Evolutionary conservation across 371 early-diverging fungal genomes (phyloP), one percentile per base, ranked within the genome.

Genomic region (Batrachochytrium dendrobatidis): DNA sequence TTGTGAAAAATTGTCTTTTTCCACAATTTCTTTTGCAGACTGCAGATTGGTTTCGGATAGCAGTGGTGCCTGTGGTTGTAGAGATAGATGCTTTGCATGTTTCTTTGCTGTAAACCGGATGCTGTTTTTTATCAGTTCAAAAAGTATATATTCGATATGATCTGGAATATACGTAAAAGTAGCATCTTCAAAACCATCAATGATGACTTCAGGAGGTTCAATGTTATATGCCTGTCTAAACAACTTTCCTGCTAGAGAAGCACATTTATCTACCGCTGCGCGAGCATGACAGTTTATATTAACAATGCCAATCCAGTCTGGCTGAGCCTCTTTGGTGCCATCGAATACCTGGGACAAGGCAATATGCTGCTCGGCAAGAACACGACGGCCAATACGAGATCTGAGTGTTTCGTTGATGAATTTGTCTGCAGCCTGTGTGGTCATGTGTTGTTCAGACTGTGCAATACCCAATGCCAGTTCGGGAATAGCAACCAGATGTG

Each of bases 101-200:
- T 46, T 61, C 31, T 63, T 56, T 3, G 72, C 43, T 18, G 83
- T 77, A 62, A 79, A 80, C 48, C 84, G 74, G 70, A 92, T 88
- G 26, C 90, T 82, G 73, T 96, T 96, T 64, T 88, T 88, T 56
- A 96, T 64, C 54, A 96, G 72, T 73, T 95, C 97, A 60, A 87
- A 92, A n/a, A 96, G 58, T 39, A 95, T 88, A 67, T 93, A 92
- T 69, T 94, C 92, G 55, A 95, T 81, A 64, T 97, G 94, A 58
- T 92, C 95, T 2, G 93, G 91, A 31, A 91, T 86, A 65, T 88
- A 90, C 52, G 83, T 85, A 67, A 88, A 86, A n/a, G 67, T 65
- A 20, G 85, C 82, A 39, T 83, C 77, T 1, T 72, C 64, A 61
- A 77, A 75, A 4, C 88, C 87, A 59, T 88, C 85, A 31, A 89